A percentile compares a stretch with the other conserved stretches of the same genome.
Evolutionary conservation across 208 protist species (phyloP).

Genomic region (Trypanosoma scelopori): DNA sequence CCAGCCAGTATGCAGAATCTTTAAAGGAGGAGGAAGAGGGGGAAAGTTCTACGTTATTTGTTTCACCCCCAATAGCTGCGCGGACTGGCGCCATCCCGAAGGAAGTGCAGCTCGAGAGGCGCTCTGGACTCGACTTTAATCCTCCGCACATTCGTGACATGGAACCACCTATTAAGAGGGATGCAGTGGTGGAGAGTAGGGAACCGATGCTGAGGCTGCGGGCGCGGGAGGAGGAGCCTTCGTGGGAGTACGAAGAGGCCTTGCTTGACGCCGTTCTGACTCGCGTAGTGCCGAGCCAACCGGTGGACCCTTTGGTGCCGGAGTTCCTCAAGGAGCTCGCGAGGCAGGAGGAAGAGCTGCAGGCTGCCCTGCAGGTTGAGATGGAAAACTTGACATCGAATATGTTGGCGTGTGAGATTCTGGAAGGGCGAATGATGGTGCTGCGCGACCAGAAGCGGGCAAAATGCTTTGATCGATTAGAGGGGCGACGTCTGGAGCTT

Average conservation of each 20-base stretch:
- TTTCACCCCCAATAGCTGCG: too few relatives aligned
- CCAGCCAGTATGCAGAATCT: background rate
- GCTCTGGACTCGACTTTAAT: constrained; percentile 18
- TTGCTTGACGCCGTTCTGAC: constrained; percentile 9
- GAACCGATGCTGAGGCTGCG: background rate
- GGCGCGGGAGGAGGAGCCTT: background rate
- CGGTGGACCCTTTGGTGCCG: constrained; percentile 3
- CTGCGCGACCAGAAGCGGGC: constrained; percentile 9
- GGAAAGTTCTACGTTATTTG: background rate
- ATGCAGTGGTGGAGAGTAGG: background rate
- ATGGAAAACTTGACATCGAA: constrained; percentile 21
- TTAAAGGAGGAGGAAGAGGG: background rate
- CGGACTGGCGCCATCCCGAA: background rate
- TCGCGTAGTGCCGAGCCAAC: constrained; percentile 3
- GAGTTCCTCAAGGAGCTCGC: constrained; percentile 12
- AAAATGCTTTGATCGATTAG: constrained; percentile 19
- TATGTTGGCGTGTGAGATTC: constrained; percentile 12
- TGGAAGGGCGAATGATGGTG: constrained; percentile 1
- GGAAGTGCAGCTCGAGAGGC: constrained; percentile 1
- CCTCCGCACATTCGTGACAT: constrained; percentile 19
- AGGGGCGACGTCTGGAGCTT: constrained; percentile 2
- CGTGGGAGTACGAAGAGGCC: constrained; percentile 12
- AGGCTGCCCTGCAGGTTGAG: constrained; percentile 5
- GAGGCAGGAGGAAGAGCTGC: constrained; percentile 12
- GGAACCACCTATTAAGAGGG: constrained; percentile 6